Evolutionary conservation across 1,284 basidiomycete genomes (phyloP).

Genomic region (Anthracocystis panici-leucophaei): DNA sequence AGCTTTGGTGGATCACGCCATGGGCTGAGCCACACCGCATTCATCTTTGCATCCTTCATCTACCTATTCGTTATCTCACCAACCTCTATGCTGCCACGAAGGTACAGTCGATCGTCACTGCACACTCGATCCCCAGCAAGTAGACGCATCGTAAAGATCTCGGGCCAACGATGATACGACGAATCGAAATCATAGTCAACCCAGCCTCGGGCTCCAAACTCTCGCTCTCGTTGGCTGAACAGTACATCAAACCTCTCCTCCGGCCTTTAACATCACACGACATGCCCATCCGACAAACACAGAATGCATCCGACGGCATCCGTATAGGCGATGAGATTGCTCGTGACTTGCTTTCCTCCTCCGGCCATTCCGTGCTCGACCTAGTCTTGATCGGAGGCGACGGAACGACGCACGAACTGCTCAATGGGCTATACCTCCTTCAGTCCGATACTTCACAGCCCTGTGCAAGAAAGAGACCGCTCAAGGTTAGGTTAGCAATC

Average conservation of each 20-base stretch:
- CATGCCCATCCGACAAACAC: conserved; percentile 13
- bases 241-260: conserved; percentile 18
- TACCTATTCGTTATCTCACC: no score
- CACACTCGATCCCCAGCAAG: no score
- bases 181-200: conserved; percentile 23
- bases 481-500: conserved; percentile 66
- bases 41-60: background rate
- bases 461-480: background rate
- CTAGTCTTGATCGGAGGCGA: conserved; percentile 68
- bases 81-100: background rate
- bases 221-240: background rate
- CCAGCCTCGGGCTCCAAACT: conserved; percentile 21
- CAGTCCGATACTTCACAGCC: background rate
- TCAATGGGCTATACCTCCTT: conserved; percentile 54
- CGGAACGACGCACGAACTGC: conserved; percentile 68
- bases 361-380: conserved; percentile 1
- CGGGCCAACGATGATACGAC: background rate
- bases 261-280: background rate
- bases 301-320: conserved; percentile 24
- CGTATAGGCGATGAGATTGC: conserved; percentile 32
- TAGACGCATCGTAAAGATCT: background rate
- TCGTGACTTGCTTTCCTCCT: background rate
- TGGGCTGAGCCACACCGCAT: conserved; percentile 1
- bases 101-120: background rate
- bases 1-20: conserved; percentile 5